These are phyloP conservation scores for Ambrosia trifida DNA, from an alignment of 129 eudicot genomes.

Conservation along the genomic window DNA sequence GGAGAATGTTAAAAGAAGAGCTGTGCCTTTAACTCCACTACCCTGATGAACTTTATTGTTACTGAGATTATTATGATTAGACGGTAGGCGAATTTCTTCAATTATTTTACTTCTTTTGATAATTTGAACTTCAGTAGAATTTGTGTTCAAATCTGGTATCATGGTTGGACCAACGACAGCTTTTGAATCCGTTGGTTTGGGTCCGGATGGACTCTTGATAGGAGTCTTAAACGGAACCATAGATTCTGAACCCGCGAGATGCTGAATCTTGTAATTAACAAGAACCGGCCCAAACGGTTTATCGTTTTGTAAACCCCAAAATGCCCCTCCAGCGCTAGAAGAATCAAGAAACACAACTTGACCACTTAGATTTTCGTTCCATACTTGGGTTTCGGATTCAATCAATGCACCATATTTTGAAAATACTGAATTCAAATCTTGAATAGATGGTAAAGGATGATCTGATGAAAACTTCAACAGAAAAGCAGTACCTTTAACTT, in stretches of 20 bases:
- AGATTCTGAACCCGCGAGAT: slow-evolving; percentile 29
- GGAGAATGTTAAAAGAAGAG: slow-evolving; percentile 50
- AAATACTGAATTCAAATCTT: slow-evolving; percentile 46
- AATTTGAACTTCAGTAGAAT: slow-evolving; percentile 30
- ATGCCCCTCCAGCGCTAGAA: slow-evolving; percentile 56
- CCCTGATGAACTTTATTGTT: slow-evolving; percentile 25
- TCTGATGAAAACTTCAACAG: slow-evolving; percentile 52
- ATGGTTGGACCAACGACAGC: slow-evolving; percentile 15
- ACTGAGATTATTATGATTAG: slow-evolving; percentile 20
- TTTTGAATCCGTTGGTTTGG: slow-evolving; percentile 26
- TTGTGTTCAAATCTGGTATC: slow-evolving; percentile 62
- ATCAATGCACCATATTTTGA: slow-evolving; percentile 48
- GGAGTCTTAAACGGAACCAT: slow-evolving; percentile 25
- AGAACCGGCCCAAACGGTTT: slow-evolving; percentile 60
- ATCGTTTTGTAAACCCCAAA: slow-evolving; percentile 54
- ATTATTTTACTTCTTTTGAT: slow-evolving; percentile 33
- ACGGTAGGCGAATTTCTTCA: slow-evolving; percentile 36
- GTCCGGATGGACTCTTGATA: slow-evolving; percentile 28
- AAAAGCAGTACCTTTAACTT: slow-evolving; percentile 48
- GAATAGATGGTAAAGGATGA: slow-evolving; percentile 48
- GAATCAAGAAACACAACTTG: slow-evolving; percentile 50
- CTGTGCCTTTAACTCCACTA: slow-evolving; percentile 40
- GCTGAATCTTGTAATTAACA: slow-evolving; percentile 48
- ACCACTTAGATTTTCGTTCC: slow-evolving; percentile 31
- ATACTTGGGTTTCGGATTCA: slow-evolving; percentile 51